These are phyloP conservation scores for Phaeosphaeria sp. DNA, from an alignment of 2,329 filamentous ascomycete species.

Conservation along the genomic window DNA sequence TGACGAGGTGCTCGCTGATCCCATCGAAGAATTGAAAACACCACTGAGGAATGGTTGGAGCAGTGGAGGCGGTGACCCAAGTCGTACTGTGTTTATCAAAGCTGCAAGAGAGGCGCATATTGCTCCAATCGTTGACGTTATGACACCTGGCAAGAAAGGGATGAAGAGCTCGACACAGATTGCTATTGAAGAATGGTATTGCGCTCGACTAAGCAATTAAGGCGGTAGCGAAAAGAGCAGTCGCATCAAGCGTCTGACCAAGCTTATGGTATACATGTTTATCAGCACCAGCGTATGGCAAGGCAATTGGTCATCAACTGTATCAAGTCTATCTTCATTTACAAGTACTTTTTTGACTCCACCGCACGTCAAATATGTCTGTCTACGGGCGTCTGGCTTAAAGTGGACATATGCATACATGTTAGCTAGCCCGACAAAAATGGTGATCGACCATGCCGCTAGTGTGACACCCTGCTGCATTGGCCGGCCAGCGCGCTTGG, in stretches of 20 bases:
- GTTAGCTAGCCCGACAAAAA: not conserved
- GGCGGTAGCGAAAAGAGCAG: not conserved
- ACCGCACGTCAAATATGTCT: no score
- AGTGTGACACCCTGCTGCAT: not conserved
- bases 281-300: not conserved
- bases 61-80: constrained; percentile 18
- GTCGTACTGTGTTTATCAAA: constrained; percentile 15
- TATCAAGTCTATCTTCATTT: no score
- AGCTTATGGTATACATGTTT: not conserved
- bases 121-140: constrained; percentile 23
- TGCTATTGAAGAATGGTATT: constrained; percentile 21
- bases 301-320: not conserved
- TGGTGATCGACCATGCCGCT: not conserved
- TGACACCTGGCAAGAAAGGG: constrained; percentile 9
- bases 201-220: constrained; percentile 7
- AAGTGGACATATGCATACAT: no score
- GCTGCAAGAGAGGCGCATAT: constrained; percentile 23
- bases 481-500: not conserved
- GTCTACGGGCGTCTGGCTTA: no score
- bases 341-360: no score
- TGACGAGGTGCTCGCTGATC: constrained; percentile 19
- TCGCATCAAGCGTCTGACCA: not conserved
- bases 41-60: constrained; percentile 21
- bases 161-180: constrained; percentile 13
- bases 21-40: constrained; percentile 13